A percentile compares a stretch with the other conserved stretches of the same genome.
Conservation (phyloP, 257 asterid genomes). For the Przewalskia tangutica region DNA sequence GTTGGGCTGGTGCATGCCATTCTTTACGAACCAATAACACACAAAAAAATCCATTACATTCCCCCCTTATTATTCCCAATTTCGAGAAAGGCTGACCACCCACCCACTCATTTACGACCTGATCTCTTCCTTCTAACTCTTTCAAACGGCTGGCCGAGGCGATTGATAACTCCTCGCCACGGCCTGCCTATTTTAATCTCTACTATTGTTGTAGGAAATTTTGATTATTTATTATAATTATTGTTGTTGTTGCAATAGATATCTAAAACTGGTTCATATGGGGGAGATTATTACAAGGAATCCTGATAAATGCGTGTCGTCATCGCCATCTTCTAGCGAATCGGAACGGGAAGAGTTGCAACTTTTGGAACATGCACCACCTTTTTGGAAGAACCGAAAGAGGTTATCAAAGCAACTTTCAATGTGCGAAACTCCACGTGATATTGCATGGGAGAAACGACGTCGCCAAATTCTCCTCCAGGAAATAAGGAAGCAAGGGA, state of each 20-base stretch:
- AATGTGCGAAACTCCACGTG: conserved; percentile 55
- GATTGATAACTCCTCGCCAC: background rate
- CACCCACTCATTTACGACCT: background rate
- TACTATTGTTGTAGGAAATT: background rate
- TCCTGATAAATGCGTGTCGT: background rate
- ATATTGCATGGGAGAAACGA: conserved; percentile 68
- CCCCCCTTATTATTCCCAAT: background rate
- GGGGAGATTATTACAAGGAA: background rate
- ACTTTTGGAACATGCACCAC: conserved; percentile 58
- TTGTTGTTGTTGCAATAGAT: background rate
- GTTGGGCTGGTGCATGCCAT: background rate
- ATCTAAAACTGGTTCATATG: background rate
- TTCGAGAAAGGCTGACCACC: background rate
- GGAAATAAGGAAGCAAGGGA: conserved; percentile 27
- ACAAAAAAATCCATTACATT: background rate
- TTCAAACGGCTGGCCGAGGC: background rate
- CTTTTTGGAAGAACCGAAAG: conserved; percentile 44
- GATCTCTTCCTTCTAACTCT: background rate
- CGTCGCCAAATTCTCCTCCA: conserved; percentile 40
- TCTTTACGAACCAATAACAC: background rate
- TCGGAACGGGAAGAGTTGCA: conserved; percentile 51
- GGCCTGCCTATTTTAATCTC: background rate
- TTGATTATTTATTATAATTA: background rate
- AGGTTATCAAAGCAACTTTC: conserved; percentile 58
- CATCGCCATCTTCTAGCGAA: conserved; percentile 16